phyloP scores from a whole-genome alignment of 2,329 filamentous ascomycete genomes.

The Trichoderma cornu-damae region DNA sequence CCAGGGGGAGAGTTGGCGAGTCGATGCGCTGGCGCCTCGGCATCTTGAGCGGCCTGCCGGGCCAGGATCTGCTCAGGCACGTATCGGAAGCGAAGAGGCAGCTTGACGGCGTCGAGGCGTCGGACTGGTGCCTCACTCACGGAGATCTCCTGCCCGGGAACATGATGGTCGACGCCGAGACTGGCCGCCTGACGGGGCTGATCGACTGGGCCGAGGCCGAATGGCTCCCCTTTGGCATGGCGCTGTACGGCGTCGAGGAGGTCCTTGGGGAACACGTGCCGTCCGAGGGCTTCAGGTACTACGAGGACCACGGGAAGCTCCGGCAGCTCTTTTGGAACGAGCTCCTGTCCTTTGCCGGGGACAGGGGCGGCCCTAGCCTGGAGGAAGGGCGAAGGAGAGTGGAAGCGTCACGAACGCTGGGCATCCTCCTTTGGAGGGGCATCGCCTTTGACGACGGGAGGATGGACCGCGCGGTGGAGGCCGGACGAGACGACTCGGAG shows the following conservation, averaged over 20 bases:
- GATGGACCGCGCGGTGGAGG: constrained; percentile 53
- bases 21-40: constrained; percentile 39
- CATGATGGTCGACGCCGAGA: constrained; percentile 45
- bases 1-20: constrained; percentile 35
- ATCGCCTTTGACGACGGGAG: constrained; percentile 58
- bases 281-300: constrained; percentile 40
- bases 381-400: neutral
- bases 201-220: constrained; percentile 64
- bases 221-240: constrained; percentile 53
- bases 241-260: constrained; percentile 57
- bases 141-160: constrained; percentile 57
- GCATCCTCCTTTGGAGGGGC: constrained; percentile 58
- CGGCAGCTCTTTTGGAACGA: constrained; percentile 47
- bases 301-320: constrained; percentile 38
- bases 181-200: constrained; percentile 46
- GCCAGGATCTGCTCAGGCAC: constrained; percentile 20
- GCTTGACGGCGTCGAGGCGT: constrained; percentile 32
- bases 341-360: constrained; percentile 26
- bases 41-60: constrained; percentile 35
- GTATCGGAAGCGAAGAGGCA: constrained; percentile 28
- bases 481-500: constrained; percentile 47
- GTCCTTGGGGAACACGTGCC: constrained; percentile 45
- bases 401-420: constrained; percentile 39
- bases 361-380: neutral
- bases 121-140: constrained; percentile 55